phyloP scores from a whole-genome alignment of 2,329 filamentous ascomycete genomes.

The Piedraia hortae region DNA sequence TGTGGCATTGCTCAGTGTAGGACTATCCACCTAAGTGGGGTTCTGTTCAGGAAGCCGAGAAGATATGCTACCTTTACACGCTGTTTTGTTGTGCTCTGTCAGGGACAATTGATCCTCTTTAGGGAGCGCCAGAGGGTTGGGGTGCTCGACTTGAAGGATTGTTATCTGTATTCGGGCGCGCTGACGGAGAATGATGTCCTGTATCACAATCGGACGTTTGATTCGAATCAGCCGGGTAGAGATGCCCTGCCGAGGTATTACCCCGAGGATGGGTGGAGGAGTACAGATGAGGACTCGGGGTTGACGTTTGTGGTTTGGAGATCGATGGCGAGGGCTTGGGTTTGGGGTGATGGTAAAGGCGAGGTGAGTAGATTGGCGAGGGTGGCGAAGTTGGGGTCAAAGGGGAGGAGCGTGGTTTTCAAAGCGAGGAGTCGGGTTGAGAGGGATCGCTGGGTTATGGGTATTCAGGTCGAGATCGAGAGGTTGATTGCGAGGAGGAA shows the following conservation, averaged over 20 bases:
- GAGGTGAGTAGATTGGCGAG: conserved; percentile 23
- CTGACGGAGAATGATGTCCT: conserved; percentile 34
- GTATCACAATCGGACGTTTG: conserved; percentile 36
- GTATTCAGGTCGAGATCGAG: conserved; percentile 38
- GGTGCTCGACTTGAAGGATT: conserved; percentile 30
- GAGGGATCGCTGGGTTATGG: conserved; percentile 40
- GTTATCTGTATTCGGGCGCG: conserved; percentile 37
- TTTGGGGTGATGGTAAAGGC: conserved; percentile 9
- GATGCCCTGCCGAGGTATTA: conserved; percentile 32
- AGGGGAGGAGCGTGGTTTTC: conserved; percentile 36
- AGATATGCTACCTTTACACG: conserved; percentile 32
- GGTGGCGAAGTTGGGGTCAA: conserved; percentile 31
- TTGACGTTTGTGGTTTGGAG: conserved; percentile 42
- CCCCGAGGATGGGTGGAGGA: conserved; percentile 32
- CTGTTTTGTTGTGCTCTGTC: conserved; percentile 31
- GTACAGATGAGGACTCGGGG: conserved; percentile 35
- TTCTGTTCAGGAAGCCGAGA: conserved; percentile 35
- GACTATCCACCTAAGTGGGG: conserved; percentile 31
- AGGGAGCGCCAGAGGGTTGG: conserved; percentile 32
- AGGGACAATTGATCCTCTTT: conserved; percentile 34
- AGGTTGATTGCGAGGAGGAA: too few relatives aligned
- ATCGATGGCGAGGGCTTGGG: conserved; percentile 27
- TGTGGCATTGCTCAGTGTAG: conserved; percentile 36
- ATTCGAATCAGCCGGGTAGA: conserved; percentile 31
- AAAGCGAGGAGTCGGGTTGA: conserved; percentile 35